Percentiles rank a stretch among this genome's conserved stretches.
phyloP scores from a whole-genome alignment of 1,284 basidiomycete species.

The Pyrrhoderma noxium region DNA sequence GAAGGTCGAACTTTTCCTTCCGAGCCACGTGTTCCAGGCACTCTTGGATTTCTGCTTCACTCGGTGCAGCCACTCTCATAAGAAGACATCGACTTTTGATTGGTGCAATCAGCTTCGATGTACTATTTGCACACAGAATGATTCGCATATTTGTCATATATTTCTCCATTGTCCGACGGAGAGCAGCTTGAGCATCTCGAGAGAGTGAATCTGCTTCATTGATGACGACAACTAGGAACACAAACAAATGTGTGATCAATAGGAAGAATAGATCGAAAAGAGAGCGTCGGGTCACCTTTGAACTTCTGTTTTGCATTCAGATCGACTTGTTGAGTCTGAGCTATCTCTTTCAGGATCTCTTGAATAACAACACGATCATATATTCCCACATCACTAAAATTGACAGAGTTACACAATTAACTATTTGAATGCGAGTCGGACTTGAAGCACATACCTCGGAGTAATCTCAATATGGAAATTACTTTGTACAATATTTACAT shows the following conservation, averaged over 20 bases:
- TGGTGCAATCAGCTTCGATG: conserved; percentile 93
- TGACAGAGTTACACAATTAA: conserved; percentile 1
- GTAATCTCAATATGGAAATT: conserved; percentile 99
- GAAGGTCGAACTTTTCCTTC: conserved; percentile 76
- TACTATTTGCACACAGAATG: conserved; percentile 97
- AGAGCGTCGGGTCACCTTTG: conserved; percentile 66
- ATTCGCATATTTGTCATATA: conserved; percentile 98
- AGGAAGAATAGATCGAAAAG: no score
- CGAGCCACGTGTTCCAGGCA: conserved; percentile 81
- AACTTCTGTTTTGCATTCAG: conserved; percentile 92
- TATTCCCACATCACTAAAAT: conserved; percentile 83
- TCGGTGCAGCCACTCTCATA: conserved; percentile 89
- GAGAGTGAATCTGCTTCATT: conserved; percentile 95
- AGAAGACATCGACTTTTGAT: conserved; percentile 94
- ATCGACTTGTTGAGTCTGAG: conserved; percentile 98
- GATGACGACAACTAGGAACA: conserved; percentile 85
- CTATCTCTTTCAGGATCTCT: conserved; percentile 96
- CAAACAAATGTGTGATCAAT: neutral
- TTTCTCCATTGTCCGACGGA: conserved; percentile 98
- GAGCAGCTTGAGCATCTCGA: conserved; percentile 93
- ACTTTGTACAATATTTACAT: conserved; percentile 89
- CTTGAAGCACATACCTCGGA: conserved; percentile 56
- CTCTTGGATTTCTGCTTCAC: conserved; percentile 71
- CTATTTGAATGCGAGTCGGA: neutral
- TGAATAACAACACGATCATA: conserved; percentile 96